Evolutionary conservation across 176 grass and related monocot species (phyloP).

Genomic region (Raddia guianensis): DNA sequence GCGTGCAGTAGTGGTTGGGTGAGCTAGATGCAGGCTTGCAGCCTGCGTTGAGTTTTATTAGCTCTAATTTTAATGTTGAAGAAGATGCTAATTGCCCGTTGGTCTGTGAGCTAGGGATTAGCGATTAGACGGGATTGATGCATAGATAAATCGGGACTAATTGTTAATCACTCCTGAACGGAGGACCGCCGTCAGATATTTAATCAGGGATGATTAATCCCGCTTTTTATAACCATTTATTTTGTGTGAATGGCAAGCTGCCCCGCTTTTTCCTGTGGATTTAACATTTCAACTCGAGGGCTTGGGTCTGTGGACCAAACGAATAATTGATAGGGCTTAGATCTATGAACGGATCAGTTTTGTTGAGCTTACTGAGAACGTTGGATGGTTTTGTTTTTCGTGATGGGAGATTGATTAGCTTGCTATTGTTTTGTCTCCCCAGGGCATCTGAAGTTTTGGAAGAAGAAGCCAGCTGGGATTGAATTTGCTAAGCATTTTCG

Average conservation of each 20-base stretch:
- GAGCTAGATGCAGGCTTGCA: background rate
- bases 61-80: too few relatives aligned
- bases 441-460: constrained; percentile 98
- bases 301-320: background rate
- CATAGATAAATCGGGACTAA: too few relatives aligned
- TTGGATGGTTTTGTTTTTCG: background rate
- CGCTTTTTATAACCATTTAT: too few relatives aligned
- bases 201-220: too few relatives aligned
- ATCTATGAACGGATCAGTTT: constrained; percentile 10
- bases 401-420: background rate
- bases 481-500: constrained; percentile 99
- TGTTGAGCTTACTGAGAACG: background rate
- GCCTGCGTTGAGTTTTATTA: background rate
- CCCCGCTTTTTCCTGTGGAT: background rate
- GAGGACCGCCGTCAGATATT: too few relatives aligned
- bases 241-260: background rate
- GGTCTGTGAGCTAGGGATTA: too few relatives aligned
- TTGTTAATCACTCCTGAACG: too few relatives aligned
- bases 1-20: background rate
- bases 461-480: constrained; percentile 82
- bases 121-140: too few relatives aligned
- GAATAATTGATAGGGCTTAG: background rate
- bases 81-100: too few relatives aligned
- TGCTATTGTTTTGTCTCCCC: constrained; percentile 1
- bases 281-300: background rate